Evolutionary conservation across 2,329 filamentous ascomycete species (phyloP).

Genomic region (Arachnopeziza araneosa): DNA sequence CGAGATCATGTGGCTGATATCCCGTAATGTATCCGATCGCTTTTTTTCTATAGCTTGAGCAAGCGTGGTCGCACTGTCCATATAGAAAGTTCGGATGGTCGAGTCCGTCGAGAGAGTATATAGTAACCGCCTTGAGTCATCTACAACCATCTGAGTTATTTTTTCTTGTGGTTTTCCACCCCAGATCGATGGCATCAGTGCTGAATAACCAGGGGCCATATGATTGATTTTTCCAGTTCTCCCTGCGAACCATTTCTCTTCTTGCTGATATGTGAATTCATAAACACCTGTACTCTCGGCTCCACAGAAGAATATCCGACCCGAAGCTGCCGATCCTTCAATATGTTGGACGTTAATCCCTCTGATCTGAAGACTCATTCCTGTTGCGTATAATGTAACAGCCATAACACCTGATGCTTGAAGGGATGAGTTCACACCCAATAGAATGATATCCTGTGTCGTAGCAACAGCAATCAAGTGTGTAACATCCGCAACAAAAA

Average conservation of each 20-base stretch:
- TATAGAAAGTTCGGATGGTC: conserved; percentile 85
- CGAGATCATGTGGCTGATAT: conserved; percentile 83
- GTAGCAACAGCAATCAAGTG: conserved; percentile 89
- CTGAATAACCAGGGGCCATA: conserved; percentile 66
- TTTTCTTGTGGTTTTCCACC: conserved; percentile 51
- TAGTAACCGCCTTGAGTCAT: conserved; percentile 80
- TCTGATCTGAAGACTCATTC: conserved; percentile 72
- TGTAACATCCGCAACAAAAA: conserved; percentile 81
- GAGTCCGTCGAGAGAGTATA: conserved; percentile 87
- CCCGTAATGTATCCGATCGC: conserved; percentile 53
- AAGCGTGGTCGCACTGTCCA: conserved; percentile 60
- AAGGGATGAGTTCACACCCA: conserved; percentile 71
- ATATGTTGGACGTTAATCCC: conserved; percentile 75
- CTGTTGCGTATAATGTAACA: conserved; percentile 81
- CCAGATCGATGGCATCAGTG: conserved; percentile 54
- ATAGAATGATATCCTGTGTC: conserved; percentile 72
- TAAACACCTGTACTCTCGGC: conserved; percentile 79
- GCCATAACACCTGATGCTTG: conserved; percentile 60
- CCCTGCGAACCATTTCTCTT: conserved; percentile 94
- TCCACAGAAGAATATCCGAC: conserved; percentile 90
- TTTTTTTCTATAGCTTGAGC: conserved; percentile 60
- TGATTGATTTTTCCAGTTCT: conserved; percentile 87
- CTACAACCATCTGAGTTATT: conserved; percentile 75
- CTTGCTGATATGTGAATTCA: conserved; percentile 93
- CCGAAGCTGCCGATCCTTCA: conserved; percentile 68